These are phyloP conservation scores for Pythium scleroteichum DNA, from an alignment of 352 stramenopile genomes.

Conservation along the genomic window DNA sequence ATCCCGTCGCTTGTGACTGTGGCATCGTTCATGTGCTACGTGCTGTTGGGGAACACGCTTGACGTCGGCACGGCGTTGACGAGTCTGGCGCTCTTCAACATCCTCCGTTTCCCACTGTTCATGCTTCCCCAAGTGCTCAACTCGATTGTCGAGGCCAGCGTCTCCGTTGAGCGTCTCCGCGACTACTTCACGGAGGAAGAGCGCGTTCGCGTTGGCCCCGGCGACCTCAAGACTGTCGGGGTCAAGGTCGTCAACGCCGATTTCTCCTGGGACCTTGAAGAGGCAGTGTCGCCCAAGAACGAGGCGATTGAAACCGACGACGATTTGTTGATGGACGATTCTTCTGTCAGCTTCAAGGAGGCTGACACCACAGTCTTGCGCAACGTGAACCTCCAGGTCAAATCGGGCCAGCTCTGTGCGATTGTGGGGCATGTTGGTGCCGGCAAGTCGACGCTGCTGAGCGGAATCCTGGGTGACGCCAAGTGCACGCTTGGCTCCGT, in stretches of 20 bases:
- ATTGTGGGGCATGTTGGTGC: conserved; percentile 39
- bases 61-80: conserved; percentile 91
- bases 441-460: conserved; percentile 42
- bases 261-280: conserved; percentile 60
- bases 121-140: conserved; percentile 96
- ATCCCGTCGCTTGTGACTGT: conserved; percentile 89
- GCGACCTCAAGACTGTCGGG: conserved; percentile 75
- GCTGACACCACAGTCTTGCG: conserved; percentile 37
- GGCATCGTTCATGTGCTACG: conserved; percentile 79
- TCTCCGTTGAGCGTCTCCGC: conserved; percentile 61
- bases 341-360: conserved; percentile 46
- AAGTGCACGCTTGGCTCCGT: conserved; percentile 9
- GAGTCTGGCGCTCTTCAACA: conserved; percentile 93
- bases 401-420: conserved; percentile 46
- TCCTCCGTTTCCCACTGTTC: conserved; percentile 95
- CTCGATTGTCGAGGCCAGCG: conserved; percentile 88
- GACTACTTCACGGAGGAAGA: conserved; percentile 75
- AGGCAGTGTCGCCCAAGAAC: conserved; percentile 11
- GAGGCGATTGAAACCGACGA: conserved; percentile 34
- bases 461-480: conserved; percentile 35
- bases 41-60: conserved; percentile 72
- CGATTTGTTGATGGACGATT: conserved; percentile 37
- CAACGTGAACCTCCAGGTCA: conserved; percentile 65
- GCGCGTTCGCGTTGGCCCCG: conserved; percentile 65
- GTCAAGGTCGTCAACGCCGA: conserved; percentile 52